Evolutionary conservation across 148 eudicot species (phyloP).

Genomic region (Diospyros kaki): DNA sequence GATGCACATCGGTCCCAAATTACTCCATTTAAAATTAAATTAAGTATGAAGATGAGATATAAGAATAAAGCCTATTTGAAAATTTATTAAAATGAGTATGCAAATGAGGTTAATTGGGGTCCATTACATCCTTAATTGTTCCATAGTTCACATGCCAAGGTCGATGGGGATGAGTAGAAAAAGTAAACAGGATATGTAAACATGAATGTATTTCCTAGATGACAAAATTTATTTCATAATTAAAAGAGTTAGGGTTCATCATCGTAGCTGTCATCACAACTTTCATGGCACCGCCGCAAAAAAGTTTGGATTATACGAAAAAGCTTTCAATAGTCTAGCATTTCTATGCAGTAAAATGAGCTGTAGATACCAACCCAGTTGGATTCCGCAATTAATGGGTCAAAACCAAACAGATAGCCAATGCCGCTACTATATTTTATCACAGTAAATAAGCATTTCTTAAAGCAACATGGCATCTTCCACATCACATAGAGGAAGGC

Average conservation of each 20-base stretch:
- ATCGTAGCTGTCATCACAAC: not conserved
- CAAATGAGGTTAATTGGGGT: no score
- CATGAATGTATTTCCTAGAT: no score
- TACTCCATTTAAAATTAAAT: no score
- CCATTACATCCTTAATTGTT: no score
- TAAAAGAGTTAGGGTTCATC: not conserved
- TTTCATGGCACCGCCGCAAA: constrained; percentile 5
- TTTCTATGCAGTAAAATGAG: constrained; percentile 4
- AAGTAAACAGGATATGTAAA: not conserved
- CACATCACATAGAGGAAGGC: no score
- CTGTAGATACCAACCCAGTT: constrained; percentile 15
- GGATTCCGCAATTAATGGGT: constrained; percentile 20
- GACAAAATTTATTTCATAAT: not conserved
- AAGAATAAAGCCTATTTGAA: no score
- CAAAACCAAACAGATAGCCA: not conserved
- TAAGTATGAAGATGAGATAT: no score
- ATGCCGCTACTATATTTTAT: no score
- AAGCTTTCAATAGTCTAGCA: not conserved
- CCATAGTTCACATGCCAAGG: constrained; percentile 3
- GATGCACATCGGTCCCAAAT: no score
- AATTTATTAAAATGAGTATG: no score
- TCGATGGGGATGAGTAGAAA: not conserved
- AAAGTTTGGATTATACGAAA: not conserved
- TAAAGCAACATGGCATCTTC: no score
- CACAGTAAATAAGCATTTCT: no score